Conservation (phyloP, 2,329 filamentous ascomycete genomes). For the Aspergillus brasiliensis region DNA sequence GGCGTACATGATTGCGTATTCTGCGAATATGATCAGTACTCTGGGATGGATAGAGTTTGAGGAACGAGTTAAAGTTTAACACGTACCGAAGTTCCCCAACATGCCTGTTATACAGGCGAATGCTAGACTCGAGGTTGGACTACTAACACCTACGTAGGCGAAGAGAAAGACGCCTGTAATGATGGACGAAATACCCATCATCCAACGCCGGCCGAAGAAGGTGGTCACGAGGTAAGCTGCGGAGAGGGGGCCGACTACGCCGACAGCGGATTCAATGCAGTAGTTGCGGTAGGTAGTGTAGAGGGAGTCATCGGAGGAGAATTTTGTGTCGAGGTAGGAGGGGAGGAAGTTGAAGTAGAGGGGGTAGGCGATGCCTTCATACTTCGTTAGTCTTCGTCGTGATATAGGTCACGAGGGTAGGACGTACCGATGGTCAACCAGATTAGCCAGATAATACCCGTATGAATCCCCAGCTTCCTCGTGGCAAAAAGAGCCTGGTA, state of each 20-base stretch:
- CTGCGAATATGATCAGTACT: constrained; percentile 14
- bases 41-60: too few relatives aligned
- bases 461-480: constrained; percentile 29
- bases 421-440: constrained; percentile 45
- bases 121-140: constrained; percentile 35
- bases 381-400: not conserved
- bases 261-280: constrained; percentile 39
- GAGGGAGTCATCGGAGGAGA: constrained; percentile 27
- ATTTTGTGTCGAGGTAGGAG: constrained; percentile 47
- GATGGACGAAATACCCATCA: constrained; percentile 49
- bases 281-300: constrained; percentile 29
- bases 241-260: constrained; percentile 45
- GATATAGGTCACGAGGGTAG: accelerated
- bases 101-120: constrained; percentile 48
- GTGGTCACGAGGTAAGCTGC: constrained; percentile 48
- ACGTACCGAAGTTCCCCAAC: constrained; percentile 42
- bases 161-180: constrained; percentile 53
- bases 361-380: constrained; percentile 48
- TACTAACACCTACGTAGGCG: constrained; percentile 48
- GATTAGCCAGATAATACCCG: constrained; percentile 43
- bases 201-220: constrained; percentile 46
- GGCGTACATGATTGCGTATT: constrained; percentile 35
- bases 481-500: constrained; percentile 34
- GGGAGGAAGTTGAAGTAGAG: constrained; percentile 53
- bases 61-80: too few relatives aligned